phyloP scores from a whole-genome alignment of 805 yeast species.

The Yarrowia phangngaensis region DNA sequence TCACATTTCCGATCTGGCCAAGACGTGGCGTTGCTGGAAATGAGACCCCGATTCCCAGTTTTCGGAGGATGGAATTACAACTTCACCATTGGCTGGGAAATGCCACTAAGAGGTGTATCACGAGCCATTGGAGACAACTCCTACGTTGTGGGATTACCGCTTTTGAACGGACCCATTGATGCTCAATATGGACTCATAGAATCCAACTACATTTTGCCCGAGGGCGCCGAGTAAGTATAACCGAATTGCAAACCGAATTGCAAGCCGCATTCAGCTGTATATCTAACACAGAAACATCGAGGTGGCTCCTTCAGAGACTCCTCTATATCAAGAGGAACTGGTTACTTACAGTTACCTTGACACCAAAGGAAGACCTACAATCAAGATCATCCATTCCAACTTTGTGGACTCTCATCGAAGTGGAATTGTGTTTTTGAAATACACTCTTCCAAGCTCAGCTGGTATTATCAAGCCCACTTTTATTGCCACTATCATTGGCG shows the following conservation, averaged over 20 bases:
- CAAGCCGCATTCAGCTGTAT: constrained; percentile 41
- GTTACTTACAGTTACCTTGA: constrained; percentile 54
- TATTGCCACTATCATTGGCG: constrained; percentile 58
- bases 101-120: constrained; percentile 52
- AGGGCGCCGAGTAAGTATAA: constrained; percentile 53
- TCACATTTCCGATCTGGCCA: constrained; percentile 42
- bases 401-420: constrained; percentile 64
- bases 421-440: constrained; percentile 56
- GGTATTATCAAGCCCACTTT: constrained; percentile 63
- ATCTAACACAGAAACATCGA: constrained; percentile 19
- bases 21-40: constrained; percentile 45
- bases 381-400: constrained; percentile 56
- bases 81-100: constrained; percentile 93
- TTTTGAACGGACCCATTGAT: constrained; percentile 68
- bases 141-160: constrained; percentile 63
- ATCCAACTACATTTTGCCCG: constrained; percentile 73
- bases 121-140: constrained; percentile 46
- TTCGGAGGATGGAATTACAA: constrained; percentile 96
- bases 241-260: constrained; percentile 42
- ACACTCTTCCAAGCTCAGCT: constrained; percentile 53
- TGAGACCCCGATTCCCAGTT: constrained; percentile 88
- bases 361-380: constrained; percentile 70
- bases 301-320: constrained; percentile 47
- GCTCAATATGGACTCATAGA: constrained; percentile 61
- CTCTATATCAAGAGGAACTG: constrained; percentile 32